These are phyloP conservation scores for Pyronema omphalodes DNA, from an alignment of 495 filamentous ascomycete genomes.

Conservation along the genomic window DNA sequence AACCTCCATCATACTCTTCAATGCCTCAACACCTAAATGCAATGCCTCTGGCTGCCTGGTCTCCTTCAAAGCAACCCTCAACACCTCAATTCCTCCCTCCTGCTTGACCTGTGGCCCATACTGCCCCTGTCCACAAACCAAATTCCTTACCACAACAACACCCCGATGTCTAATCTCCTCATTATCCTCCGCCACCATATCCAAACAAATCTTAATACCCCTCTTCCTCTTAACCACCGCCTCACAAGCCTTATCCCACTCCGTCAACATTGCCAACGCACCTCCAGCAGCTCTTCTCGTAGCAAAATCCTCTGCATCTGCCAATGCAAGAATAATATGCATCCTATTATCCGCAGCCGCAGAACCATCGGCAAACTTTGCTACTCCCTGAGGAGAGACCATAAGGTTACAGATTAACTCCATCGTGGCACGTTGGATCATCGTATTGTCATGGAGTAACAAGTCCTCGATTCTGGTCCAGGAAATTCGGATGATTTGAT, in stretches of 20 bases:
- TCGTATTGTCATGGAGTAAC: conserved; percentile 53
- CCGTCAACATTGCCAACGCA: conserved; percentile 64
- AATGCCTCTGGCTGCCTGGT: conserved; percentile 44
- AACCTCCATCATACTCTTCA: conserved; percentile 39
- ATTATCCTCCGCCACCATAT: conserved; percentile 54
- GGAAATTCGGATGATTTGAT: conserved; percentile 49
- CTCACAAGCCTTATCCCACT: conserved; percentile 51
- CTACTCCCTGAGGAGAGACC: conserved; percentile 51
- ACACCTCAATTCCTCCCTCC: conserved; percentile 37
- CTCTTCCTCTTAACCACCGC: conserved; percentile 46
- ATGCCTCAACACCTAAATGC: conserved; percentile 41
- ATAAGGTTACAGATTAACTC: conserved; percentile 89
- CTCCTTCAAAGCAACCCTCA: conserved; percentile 46
- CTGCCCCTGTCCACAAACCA: conserved; percentile 24
- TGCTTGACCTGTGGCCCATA: conserved; percentile 23
- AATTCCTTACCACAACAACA: conserved; percentile 52
- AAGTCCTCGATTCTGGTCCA: conserved; percentile 65
- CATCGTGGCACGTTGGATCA: conserved; percentile 63
- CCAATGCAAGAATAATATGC: conserved; percentile 67
- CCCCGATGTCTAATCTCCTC: conserved; percentile 63
- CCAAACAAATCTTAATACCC: conserved; percentile 51
- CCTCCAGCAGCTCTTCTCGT: conserved; percentile 76
- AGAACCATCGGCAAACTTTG: conserved; percentile 54
- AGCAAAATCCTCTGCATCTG: conserved; percentile 61
- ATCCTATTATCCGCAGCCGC: conserved; percentile 50